Evolutionary conservation across 805 yeast genomes (phyloP).

Genomic region (Wickerhamiella vanderwaltii): DNA sequence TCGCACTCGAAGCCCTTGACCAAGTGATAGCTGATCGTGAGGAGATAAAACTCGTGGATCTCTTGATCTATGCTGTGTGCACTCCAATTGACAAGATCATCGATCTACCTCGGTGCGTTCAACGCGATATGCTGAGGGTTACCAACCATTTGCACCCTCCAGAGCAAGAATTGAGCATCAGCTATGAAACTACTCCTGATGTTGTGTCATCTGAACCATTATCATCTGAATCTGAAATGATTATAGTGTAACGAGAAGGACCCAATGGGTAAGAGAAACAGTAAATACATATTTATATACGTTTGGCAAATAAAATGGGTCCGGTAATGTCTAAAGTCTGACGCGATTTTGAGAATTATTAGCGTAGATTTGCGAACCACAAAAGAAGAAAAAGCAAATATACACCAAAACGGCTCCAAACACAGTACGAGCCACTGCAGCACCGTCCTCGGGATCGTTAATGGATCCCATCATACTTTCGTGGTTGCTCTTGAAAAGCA

Average conservation of each 20-base stretch:
- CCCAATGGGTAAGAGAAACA: no score
- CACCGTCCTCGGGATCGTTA: conserved; percentile 84
- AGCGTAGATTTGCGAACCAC: conserved; percentile 55
- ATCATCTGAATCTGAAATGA: no score
- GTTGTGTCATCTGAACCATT: no score
- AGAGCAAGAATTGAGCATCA: not conserved
- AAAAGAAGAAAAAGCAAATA: conserved; percentile 65
- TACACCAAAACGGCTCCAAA: conserved; percentile 83
- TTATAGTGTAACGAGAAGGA: no score
- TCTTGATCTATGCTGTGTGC: conserved; percentile 3
- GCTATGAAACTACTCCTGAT: not conserved
- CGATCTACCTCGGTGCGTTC: conserved; percentile 6
- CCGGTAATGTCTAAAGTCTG: conserved; percentile 6
- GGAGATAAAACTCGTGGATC: conserved; percentile 3
- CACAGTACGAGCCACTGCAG: conserved; percentile 83
- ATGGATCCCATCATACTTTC: conserved; percentile 90
- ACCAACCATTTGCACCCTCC: conserved; percentile 24
- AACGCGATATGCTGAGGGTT: conserved; percentile 3
- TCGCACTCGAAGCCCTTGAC: conserved; percentile 3
- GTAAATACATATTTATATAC: no score
- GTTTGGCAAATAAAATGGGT: no score
- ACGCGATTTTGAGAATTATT: conserved; percentile 10
- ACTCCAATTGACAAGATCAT: conserved; percentile 5
- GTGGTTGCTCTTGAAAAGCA: conserved; percentile 64
- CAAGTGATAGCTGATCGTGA: not conserved